phyloP scores from a whole-genome alignment of 805 yeast species.

The Candida nitratophila region DNA sequence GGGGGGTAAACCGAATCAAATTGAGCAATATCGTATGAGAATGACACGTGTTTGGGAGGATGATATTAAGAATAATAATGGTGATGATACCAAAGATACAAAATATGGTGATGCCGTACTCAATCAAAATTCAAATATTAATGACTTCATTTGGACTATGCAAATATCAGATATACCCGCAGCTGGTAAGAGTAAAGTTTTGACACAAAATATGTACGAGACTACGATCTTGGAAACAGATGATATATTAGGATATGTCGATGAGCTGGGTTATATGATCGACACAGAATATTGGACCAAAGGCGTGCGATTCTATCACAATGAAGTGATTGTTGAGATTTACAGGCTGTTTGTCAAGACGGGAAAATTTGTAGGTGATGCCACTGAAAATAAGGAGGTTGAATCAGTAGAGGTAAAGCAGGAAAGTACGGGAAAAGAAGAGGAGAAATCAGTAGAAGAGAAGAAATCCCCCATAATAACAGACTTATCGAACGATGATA shows the following conservation, averaged over 20 bases:
- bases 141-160: constrained; percentile 47
- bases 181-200: constrained; percentile 60
- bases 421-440: neutral
- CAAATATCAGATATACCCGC: constrained; percentile 68
- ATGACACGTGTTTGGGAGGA: constrained; percentile 40
- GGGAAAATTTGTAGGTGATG: constrained; percentile 3
- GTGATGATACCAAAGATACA: neutral
- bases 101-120: constrained; percentile 11
- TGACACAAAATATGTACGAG: constrained; percentile 63
- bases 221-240: constrained; percentile 43
- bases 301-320: constrained; percentile 58
- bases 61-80: constrained; percentile 1
- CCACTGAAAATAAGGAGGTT: neutral
- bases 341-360: constrained; percentile 38
- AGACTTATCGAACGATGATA: neutral
- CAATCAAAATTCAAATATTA: constrained; percentile 7
- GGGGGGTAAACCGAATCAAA: constrained; percentile 51
- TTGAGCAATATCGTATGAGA: constrained; percentile 46
- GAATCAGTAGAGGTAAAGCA: too few species aligned
- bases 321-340: constrained; percentile 54
- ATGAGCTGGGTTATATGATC: constrained; percentile 64
- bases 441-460: neutral
- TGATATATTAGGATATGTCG: constrained; percentile 40
- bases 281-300: constrained; percentile 54
- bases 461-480: too few species aligned